Percentiles rank a stretch among this genome's conserved stretches.
Conservation (phyloP, 768 basidiomycete genomes). For the Tulasnella sp. region DNA sequence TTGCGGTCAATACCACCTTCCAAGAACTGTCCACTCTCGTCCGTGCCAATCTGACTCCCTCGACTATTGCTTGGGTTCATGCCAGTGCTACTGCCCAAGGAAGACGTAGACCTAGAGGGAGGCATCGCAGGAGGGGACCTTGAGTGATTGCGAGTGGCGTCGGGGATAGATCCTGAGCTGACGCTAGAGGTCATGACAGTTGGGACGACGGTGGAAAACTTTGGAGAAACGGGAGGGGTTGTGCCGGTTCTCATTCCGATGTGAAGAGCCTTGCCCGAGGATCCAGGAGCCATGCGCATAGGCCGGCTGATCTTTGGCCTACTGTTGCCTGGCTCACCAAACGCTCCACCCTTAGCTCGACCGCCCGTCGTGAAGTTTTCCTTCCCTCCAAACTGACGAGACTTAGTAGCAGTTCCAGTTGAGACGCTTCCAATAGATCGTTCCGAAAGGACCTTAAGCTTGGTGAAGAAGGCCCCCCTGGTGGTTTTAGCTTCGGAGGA, state of each 20-base stretch:
- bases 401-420: background rate
- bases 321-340: background rate
- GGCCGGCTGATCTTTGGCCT: conserved; percentile 1
- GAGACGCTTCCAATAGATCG: background rate
- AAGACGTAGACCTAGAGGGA: background rate
- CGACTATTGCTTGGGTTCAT: background rate
- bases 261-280: background rate
- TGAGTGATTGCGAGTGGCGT: background rate
- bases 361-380: background rate
- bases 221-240: background rate
- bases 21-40: conserved; percentile 2
- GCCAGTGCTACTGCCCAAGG: background rate
- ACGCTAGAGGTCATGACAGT: background rate
- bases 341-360: background rate
- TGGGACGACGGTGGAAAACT: background rate
- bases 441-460: conserved; percentile 8
- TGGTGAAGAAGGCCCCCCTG: background rate
- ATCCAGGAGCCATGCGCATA: conserved; percentile 1
- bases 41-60: background rate
- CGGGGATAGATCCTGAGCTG: background rate
- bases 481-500: background rate
- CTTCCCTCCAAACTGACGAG: background rate
- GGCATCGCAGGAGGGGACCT: background rate
- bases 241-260: background rate
- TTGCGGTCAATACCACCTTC: conserved; percentile 8